Evolutionary conservation across 2,329 filamentous ascomycete species (phyloP).

Genomic region (Colletotrichum karsti): DNA sequence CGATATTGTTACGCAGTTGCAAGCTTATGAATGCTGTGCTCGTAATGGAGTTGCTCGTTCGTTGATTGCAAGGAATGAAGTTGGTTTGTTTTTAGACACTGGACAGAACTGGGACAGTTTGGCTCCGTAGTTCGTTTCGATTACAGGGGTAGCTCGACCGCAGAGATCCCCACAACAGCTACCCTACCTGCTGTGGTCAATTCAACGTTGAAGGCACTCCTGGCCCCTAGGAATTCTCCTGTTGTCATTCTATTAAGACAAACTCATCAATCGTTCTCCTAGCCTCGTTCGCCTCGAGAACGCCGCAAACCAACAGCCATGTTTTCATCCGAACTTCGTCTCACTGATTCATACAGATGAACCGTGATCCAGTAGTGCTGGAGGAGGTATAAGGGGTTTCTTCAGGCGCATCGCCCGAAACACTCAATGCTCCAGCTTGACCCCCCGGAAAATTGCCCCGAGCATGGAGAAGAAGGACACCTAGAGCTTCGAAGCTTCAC

Average conservation of each 20-base stretch:
- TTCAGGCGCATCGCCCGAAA: constrained; percentile 15
- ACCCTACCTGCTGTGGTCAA: not conserved
- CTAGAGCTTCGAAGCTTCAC: not conserved
- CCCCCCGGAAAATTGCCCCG: constrained; percentile 11
- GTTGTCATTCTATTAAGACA: too few species aligned
- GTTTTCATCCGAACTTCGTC: not conserved
- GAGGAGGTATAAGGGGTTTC: not conserved
- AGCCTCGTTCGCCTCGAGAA: too few species aligned
- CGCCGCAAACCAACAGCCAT: too few species aligned
- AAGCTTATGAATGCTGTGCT: too few species aligned
- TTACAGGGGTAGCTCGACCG: not conserved
- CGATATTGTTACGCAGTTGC: too few species aligned
- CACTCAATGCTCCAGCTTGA: constrained; percentile 24
- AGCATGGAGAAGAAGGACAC: constrained; percentile 22
- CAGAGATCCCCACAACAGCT: not conserved
- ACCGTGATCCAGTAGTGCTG: not conserved
- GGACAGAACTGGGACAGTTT: not conserved
- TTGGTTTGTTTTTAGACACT: too few species aligned
- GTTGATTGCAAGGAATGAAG: too few species aligned
- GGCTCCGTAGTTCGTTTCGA: not conserved
- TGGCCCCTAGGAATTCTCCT: too few species aligned
- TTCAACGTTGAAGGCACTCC: too few species aligned
- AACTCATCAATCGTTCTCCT: too few species aligned
- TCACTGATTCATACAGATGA: not conserved
- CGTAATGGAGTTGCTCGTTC: too few species aligned